A percentile compares a stretch with the other conserved stretches of the same genome.
Evolutionary conservation across 1,139 yeast species (phyloP).

Genomic region (Suhomyces terraborum): DNA sequence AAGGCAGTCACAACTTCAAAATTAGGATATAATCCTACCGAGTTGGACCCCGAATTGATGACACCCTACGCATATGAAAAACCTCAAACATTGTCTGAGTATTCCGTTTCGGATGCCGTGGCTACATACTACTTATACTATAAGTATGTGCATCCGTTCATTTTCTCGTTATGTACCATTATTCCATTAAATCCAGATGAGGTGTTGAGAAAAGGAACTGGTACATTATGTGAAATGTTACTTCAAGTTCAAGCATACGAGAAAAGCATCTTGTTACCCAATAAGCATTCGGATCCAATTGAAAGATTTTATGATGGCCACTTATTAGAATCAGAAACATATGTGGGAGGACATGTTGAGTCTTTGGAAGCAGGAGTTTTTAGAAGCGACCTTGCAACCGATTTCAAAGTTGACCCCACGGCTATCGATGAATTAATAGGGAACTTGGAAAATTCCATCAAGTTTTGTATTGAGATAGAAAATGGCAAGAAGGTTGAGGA

Average conservation of each 20-base stretch:
- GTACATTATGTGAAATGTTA: constrained; percentile 97
- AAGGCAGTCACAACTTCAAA: constrained; percentile 97
- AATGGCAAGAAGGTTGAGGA: constrained; percentile 70
- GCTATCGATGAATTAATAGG: constrained; percentile 78
- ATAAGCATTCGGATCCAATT: constrained; percentile 88
- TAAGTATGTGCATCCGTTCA: constrained; percentile 97
- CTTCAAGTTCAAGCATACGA: constrained; percentile 95
- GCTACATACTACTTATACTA: constrained; percentile 95
- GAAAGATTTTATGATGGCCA: constrained; percentile 96
- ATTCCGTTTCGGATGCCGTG: constrained; percentile 98
- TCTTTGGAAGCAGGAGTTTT: constrained; percentile 97
- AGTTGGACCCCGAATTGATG: constrained; percentile 96
- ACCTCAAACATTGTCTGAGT: constrained; percentile 91
- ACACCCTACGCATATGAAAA: constrained; percentile 94
- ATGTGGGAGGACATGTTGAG: constrained; percentile 99
- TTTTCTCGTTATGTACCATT: constrained; percentile 92
- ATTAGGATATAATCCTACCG: constrained; percentile 94
- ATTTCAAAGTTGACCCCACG: constrained; percentile 76
- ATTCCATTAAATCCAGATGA: constrained; percentile 97
- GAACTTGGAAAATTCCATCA: constrained; percentile 75
- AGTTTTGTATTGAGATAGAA: constrained; percentile 85
- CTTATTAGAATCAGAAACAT: constrained; percentile 90
- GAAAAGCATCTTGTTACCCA: constrained; percentile 76
- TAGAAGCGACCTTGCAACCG: constrained; percentile 77
- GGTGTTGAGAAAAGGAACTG: constrained; percentile 94